Evolutionary conservation across 2,329 filamentous ascomycete species (phyloP).

Genomic region (Botrytis deweyae): DNA sequence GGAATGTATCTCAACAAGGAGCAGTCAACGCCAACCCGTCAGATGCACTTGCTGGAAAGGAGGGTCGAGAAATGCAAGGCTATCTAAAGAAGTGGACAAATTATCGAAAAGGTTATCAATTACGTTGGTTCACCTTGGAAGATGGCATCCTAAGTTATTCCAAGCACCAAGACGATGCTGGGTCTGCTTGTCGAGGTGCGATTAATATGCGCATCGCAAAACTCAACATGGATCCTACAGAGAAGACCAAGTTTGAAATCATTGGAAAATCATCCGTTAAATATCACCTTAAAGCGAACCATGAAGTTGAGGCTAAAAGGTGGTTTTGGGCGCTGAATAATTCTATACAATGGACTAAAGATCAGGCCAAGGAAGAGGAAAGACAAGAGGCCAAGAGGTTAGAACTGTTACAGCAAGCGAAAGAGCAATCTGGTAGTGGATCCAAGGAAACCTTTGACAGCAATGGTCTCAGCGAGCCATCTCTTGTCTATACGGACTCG

Average conservation of each 20-base stretch:
- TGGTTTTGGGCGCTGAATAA: constrained; percentile 99
- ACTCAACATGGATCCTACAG: constrained; percentile 92
- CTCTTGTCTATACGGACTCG: constrained; percentile 37
- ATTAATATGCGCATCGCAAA: constrained; percentile 98
- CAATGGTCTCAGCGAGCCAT: constrained; percentile 32
- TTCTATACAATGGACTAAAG: constrained; percentile 96
- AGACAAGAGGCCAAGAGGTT: constrained; percentile 71
- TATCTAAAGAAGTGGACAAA: constrained; percentile 99
- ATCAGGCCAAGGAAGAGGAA: constrained; percentile 90
- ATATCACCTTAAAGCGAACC: constrained; percentile 96
- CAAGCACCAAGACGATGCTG: constrained; percentile 97
- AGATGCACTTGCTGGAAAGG: constrained; percentile 70
- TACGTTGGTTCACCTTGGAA: constrained; percentile 96
- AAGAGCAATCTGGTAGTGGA: constrained; percentile 61
- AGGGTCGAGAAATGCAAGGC: constrained; percentile 95
- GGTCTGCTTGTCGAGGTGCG: constrained; percentile 91
- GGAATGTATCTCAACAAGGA: constrained; percentile 59
- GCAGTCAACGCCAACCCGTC: constrained; percentile 54
- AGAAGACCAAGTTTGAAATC: constrained; percentile 97
- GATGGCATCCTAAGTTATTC: constrained; percentile 98
- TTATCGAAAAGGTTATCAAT: constrained; percentile 93
- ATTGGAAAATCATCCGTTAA: constrained; percentile 98
- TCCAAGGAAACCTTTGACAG: constrained; percentile 28
- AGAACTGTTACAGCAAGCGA: constrained; percentile 74
- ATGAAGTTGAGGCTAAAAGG: constrained; percentile 95